Evolutionary conservation across 352 stramenopile genomes (phyloP), one percentile per base, ranked within the genome.

Genomic region (Phytophthora meadii): DNA sequence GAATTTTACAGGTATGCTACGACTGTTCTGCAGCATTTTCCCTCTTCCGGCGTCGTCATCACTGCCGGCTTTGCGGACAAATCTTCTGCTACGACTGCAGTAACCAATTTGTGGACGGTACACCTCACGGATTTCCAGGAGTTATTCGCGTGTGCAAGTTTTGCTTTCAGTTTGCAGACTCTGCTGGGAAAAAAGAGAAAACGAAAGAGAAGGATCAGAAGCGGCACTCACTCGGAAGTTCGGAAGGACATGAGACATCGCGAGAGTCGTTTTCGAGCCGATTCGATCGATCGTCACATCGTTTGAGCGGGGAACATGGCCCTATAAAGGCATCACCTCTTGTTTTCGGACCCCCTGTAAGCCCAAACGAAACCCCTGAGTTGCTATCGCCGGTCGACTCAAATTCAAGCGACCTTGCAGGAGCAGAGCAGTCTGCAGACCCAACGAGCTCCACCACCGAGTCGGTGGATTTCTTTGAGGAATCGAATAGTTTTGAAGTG

Each of bases 41-140:
- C n/a, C 68, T 96, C 34, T 96, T 94, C 37, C 78, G 83, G 7
- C 79, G 88, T 12, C 81, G 88, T n/a, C 88, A 96, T 53, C 88
- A 96, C 69, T 96, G 88, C 56, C 84, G 88, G n/a, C 66, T 93
- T 1, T 96, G 88, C 30, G 88, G 88, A 4, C 82, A 91, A 68
- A 94, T 96, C 54, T 96, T 94, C 40, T 96, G 88, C 53, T 81
- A 92, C 61, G 77, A 90, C 37, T 96, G 88, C 74, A 94, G 88
- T 57, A 83, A 82, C 51, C 72, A 87, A 27, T 93, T 93, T 34
- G 77, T 94, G 19, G 72, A 93, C n/a, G 81, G 83, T 37, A 56
- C 61, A 12, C 53, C 70, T 24, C 78, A 93, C 37, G 84, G 81
- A 0, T 88, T 91, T 40, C 65, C 61, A 12, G 74, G 79, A 0